Conservation (phyloP, 805 yeast genomes). For the Ogataea nakhonphanomensis region DNA sequence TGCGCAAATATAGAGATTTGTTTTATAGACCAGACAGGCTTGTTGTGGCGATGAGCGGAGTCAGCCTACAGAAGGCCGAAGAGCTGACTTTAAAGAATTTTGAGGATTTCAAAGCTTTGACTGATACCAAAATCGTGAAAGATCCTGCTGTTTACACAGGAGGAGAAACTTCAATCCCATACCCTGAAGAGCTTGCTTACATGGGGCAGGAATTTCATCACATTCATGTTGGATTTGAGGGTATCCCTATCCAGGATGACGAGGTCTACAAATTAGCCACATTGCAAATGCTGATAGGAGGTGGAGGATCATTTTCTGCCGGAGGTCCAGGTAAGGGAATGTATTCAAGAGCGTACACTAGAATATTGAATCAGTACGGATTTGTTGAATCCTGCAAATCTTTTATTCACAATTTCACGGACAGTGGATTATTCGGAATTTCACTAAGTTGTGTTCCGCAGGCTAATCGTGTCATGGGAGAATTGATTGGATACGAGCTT, state of each 20-base stretch:
- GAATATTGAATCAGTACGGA: conserved; percentile 87
- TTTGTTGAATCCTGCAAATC: conserved; percentile 85
- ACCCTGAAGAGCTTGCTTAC: conserved; percentile 56
- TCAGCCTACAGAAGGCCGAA: conserved; percentile 65
- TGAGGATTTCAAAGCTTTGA: conserved; percentile 50
- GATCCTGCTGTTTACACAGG: conserved; percentile 53
- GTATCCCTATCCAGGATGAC: conserved; percentile 74
- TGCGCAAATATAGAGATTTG: conserved; percentile 54
- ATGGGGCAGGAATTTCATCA: conserved; percentile 75
- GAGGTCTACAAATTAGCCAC: conserved; percentile 91
- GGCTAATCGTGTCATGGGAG: conserved; percentile 81
- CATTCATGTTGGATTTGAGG: conserved; percentile 84
- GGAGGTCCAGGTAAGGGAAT: conserved; percentile 99
- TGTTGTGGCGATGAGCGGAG: conserved; percentile 87
- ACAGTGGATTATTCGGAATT: conserved; percentile 88
- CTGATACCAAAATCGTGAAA: conserved; percentile 26
- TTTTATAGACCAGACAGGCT: conserved; percentile 77
- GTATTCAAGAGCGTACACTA: conserved; percentile 91
- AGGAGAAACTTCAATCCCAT: conserved; percentile 52
- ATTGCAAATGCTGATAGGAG: conserved; percentile 86
- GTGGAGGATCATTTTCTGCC: conserved; percentile 96
- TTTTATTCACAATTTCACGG: conserved; percentile 86
- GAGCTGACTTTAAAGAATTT: conserved; percentile 59
- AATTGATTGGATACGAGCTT: conserved; percentile 68
- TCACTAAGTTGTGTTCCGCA: conserved; percentile 81